phyloP scores from a whole-genome alignment of 805 yeast genomes.

The Yamadazyma insecticola region DNA sequence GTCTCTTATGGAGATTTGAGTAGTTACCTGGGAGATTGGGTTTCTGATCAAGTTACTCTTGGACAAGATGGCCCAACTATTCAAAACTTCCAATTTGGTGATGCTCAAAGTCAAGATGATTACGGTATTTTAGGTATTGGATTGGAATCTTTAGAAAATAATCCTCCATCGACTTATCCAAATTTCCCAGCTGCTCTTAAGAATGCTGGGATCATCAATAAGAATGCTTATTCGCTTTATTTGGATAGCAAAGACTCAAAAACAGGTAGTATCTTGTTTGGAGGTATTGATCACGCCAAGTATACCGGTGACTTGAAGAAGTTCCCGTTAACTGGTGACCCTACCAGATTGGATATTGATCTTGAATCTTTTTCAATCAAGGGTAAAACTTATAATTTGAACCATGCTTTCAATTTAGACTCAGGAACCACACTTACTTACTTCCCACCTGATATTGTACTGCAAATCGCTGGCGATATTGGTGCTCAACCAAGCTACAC shows the following conservation, averaged over 20 bases:
- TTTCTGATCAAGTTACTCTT: constrained; percentile 11
- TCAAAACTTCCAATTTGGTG: constrained; percentile 12
- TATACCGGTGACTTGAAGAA: constrained; percentile 26
- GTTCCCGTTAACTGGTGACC: constrained; percentile 24
- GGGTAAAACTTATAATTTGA: constrained; percentile 13
- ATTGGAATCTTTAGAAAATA: constrained; percentile 61
- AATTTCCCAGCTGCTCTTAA: constrained; percentile 34
- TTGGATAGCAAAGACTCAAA: constrained; percentile 21
- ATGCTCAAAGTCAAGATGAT: constrained; percentile 9
- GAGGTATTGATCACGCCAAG: constrained; percentile 41
- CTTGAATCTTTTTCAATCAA: constrained; percentile 31
- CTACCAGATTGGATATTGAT: constrained; percentile 48
- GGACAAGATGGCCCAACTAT: constrained; percentile 1
- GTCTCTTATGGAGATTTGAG: constrained; percentile 46
- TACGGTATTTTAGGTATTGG: constrained; percentile 74
- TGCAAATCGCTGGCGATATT: constrained; percentile 20
- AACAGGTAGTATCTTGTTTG: constrained; percentile 35
- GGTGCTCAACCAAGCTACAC: too few species aligned
- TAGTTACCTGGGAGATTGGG: constrained; percentile 26
- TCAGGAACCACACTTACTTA: constrained; percentile 37
- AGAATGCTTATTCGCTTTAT: constrained; percentile 31
- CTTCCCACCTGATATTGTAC: constrained; percentile 35
- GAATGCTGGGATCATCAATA: constrained; percentile 27
- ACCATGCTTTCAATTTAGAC: constrained; percentile 26
- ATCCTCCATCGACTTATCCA: constrained; percentile 32